Evolutionary conservation across 2,329 filamentous ascomycete genomes (phyloP).

Genomic region (Sphaerostilbella broomeana): DNA sequence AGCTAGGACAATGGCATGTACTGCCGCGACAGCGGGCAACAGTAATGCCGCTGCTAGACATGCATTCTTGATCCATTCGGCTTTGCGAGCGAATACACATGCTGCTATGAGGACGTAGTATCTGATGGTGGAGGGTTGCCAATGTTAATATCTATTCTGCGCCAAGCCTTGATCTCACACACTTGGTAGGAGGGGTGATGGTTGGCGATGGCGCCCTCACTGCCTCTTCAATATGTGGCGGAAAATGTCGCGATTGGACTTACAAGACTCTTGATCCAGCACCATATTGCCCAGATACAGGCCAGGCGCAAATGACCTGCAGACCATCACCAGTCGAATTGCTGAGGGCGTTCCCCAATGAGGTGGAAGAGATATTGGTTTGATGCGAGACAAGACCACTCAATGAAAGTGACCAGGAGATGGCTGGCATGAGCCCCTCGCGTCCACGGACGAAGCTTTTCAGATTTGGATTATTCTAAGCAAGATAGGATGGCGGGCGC

Average conservation of each 20-base stretch:
- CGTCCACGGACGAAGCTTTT: slow-evolving; percentile 2
- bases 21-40: slow-evolving; percentile 56
- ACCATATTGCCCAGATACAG: slow-evolving; percentile 51
- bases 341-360: background rate
- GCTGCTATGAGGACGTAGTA: slow-evolving; percentile 59
- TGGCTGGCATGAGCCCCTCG: slow-evolving; percentile 7
- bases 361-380: background rate
- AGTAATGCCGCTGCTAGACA: slow-evolving; percentile 57
- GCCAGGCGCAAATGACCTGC: slow-evolving; percentile 50
- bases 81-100: slow-evolving; percentile 56
- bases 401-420: slow-evolving; percentile 3
- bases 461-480: too few species aligned
- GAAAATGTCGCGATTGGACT: slow-evolving; percentile 23
- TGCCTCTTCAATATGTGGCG: too few species aligned
- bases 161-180: background rate
- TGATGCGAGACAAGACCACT: slow-evolving; percentile 4
- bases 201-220: too few species aligned
- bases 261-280: slow-evolving; percentile 46
- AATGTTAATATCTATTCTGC: background rate
- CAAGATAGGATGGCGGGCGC: background rate
- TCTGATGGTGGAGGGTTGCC: slow-evolving; percentile 25
- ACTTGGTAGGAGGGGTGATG: too few species aligned
- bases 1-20: slow-evolving; percentile 57
- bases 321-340: slow-evolving; percentile 15
- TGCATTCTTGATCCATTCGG: slow-evolving; percentile 55